Base-by-base conservation (phyloP, 345 rosid genomes). In the Hibiscus syriacus region DNA sequence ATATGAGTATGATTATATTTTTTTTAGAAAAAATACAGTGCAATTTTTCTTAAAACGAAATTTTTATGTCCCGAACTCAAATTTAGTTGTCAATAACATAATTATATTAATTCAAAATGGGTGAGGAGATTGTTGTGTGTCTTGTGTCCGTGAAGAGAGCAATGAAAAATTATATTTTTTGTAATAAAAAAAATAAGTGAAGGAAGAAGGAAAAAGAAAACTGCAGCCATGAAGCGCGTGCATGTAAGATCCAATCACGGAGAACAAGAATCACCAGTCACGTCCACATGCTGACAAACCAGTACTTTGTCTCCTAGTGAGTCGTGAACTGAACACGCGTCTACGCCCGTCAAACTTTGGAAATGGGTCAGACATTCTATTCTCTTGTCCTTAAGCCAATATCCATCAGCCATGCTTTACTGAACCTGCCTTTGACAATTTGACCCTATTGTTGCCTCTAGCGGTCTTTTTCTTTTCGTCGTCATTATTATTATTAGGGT, bases 211-310 rank as follows among this genome's bases (percentile, higher is more conserved):
- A 5, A 29, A 27, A 36, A 61, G 17, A 14, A 62, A 22, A 23
- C 50, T 22, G 75, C 62, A 11, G 12, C 72, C 49, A 17, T 4
- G 76, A 67, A 73, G 71, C 73, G 73, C 78, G 80, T 77, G 78
- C 59, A 38, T 30, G 55, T 64, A 60, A 27, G 69, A 76, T 49
- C 46, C 50, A 45, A 64, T 71, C 61, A 59, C 55, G 52, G 11
- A 50, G 68, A 55, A 55, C 50, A 11, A 67, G 79, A 10, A 63
- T 67, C 68, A 20, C 0, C 36, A 13, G 58, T 45, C 78, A 55
- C 75, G 68, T 56, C 83, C 82, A 73, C 71, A 56, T 29, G 56
- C 84, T 81, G 88, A 74, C 82, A 76, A 74, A 84, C 56, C 79
- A 72, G 71, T 71, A 9, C 74, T 72, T 80, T 72, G 84, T 72